phyloP scores from a whole-genome alignment of 2,329 filamentous ascomycete species.

The Aspergillus proliferans region DNA sequence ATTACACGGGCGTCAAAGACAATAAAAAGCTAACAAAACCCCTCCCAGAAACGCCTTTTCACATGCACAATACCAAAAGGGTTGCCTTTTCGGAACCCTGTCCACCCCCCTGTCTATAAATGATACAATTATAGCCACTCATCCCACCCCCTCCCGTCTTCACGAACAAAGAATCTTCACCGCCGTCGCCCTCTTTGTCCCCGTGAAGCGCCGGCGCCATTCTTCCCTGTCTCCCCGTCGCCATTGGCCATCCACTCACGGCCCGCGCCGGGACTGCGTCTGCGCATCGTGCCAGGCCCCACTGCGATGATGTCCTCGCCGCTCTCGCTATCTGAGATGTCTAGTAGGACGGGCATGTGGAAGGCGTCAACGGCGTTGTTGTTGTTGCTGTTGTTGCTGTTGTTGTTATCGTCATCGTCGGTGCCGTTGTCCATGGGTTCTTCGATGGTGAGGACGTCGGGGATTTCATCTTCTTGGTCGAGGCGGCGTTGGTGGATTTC shows the following conservation, averaged over 20 bases:
- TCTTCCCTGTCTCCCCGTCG: not conserved
- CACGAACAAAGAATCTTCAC: too few relatives aligned
- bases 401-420: slow-evolving; percentile 47
- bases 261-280: slow-evolving; percentile 72
- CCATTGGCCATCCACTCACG: slow-evolving; percentile 53
- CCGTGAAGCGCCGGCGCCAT: too few relatives aligned
- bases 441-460: slow-evolving; percentile 80
- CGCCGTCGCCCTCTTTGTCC: too few relatives aligned
- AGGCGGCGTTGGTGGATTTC: slow-evolving; percentile 87
- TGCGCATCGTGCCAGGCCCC: slow-evolving; percentile 73
- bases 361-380: slow-evolving; percentile 54
- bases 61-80: too few relatives aligned
- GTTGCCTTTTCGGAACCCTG: too few relatives aligned
- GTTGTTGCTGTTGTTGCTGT: slow-evolving; percentile 15
- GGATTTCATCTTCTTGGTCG: slow-evolving; percentile 86
- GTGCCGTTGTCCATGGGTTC: slow-evolving; percentile 56
- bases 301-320: slow-evolving; percentile 75
- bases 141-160: too few relatives aligned
- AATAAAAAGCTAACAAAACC: too few relatives aligned
- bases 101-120: too few relatives aligned
- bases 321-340: slow-evolving; percentile 88
- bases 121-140: too few relatives aligned
- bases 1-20: too few relatives aligned
- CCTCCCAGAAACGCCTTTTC: too few relatives aligned
- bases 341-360: slow-evolving; percentile 85